Conservation (phyloP, 2,329 filamentous ascomycete species). For the Aspergillus novofumigatus region DNA sequence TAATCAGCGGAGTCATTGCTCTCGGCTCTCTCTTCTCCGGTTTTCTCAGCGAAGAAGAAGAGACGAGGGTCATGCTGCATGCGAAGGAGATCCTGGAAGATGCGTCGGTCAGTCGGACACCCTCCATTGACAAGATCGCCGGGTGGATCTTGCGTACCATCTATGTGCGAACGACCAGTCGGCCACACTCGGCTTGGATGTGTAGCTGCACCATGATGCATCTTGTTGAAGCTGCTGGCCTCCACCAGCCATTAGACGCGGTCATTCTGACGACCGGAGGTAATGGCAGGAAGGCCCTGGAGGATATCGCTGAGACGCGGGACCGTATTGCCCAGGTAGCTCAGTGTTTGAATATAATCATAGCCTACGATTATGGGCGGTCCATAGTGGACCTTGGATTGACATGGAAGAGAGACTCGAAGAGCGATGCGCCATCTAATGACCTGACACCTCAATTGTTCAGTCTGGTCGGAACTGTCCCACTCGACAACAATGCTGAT, state of each 20-base stretch:
- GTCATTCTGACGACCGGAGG: conserved; percentile 15
- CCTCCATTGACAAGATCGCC: conserved; percentile 23
- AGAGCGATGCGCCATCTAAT: conserved; percentile 6
- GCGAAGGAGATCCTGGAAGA: conserved; percentile 45
- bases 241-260: conserved; percentile 16
- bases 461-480: neutral
- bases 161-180: conserved; percentile 48
- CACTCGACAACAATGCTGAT: neutral
- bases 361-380: conserved; percentile 33
- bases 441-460: conserved; percentile 18
- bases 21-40: conserved; percentile 31
- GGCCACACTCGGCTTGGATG: conserved; percentile 52
- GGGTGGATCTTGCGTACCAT: conserved; percentile 50
- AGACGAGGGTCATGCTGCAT: conserved; percentile 24
- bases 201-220: conserved; percentile 54
- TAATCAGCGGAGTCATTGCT: conserved; percentile 28
- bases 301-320: conserved; percentile 8
- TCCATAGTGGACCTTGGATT: conserved; percentile 23
- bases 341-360: conserved; percentile 25
- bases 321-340: conserved; percentile 27
- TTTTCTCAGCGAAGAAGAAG: conserved; percentile 15
- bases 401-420: conserved; percentile 5
- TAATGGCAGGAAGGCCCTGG: conserved; percentile 8
- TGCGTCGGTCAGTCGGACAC: conserved; percentile 17
- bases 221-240: conserved; percentile 47